Conservation (phyloP, 352 stramenopile genomes). For the Pythium plurisporium region DNA sequence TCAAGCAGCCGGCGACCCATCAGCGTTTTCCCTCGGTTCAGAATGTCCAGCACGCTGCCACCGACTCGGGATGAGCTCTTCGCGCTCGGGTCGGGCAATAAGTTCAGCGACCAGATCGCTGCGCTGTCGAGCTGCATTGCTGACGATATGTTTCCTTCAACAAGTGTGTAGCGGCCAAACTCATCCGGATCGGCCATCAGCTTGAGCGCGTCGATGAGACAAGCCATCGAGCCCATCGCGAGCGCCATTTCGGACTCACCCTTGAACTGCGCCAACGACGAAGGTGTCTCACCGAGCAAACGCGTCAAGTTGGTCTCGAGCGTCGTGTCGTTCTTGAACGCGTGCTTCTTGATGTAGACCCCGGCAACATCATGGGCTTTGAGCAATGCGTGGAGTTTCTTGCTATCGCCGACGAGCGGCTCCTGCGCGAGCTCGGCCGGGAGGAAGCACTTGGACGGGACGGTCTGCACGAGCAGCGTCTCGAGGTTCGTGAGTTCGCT, state of each 20-base stretch:
- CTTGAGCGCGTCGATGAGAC: slow-evolving; percentile 61
- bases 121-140: slow-evolving; percentile 92
- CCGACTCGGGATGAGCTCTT: slow-evolving; percentile 40
- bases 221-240: slow-evolving; percentile 59
- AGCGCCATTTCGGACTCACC: slow-evolving; percentile 64
- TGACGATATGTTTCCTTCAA: slow-evolving; percentile 65
- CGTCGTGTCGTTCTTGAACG: slow-evolving; percentile 45
- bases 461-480: slow-evolving; percentile 78
- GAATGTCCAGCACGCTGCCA: slow-evolving; percentile 90
- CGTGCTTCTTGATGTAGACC: slow-evolving; percentile 69
- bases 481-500: slow-evolving; percentile 81
- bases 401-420: slow-evolving; percentile 64
- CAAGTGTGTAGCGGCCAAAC: slow-evolving; percentile 74
- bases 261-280: slow-evolving; percentile 57
- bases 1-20: slow-evolving; percentile 93
- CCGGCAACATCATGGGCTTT: slow-evolving; percentile 52
- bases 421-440: slow-evolving; percentile 50
- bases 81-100: slow-evolving; percentile 77
- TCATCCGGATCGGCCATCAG: slow-evolving; percentile 61
- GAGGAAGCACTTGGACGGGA: slow-evolving; percentile 71
- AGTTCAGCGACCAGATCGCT: slow-evolving; percentile 89
- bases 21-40: slow-evolving; percentile 93
- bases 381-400: slow-evolving; percentile 76
- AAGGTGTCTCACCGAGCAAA: slow-evolving; percentile 37
- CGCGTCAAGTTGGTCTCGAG: slow-evolving; percentile 65